Base-by-base conservation (phyloP, 371 early-diverging fungal species). In the Mortierella sp. region DNA sequence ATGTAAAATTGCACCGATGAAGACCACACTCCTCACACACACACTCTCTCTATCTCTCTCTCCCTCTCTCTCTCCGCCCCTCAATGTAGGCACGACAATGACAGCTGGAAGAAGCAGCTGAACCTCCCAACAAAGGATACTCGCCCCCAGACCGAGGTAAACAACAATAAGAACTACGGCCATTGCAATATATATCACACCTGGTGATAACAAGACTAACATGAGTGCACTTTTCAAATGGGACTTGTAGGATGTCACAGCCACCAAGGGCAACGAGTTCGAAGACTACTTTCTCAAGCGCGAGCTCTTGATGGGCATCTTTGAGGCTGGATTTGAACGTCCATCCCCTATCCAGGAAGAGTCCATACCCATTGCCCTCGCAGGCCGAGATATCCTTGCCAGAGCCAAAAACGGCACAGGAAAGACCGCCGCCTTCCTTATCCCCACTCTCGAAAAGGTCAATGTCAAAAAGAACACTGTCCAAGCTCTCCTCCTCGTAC, bases 291-390 rank as follows among this genome's bases (percentile, higher is more conserved):
- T 95, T 89, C 91, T 99, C 72, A 98, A 98, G 87, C 93, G 98
- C 63, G 98, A 99, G 84, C 90, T 99, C 68, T 89, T 99, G 75
- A 99, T 99, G 97, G 99, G 99, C 43, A 97, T 99, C 71, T 99
- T 98, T 88, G 98, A 98, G 88, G 98, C 97, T 48, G 99, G 99
- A 41, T 99, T 98, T 90, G 99, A 99, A 88, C 93, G 94, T 51
- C 99, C 99, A 27, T 97, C 98, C 51, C 99, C 99, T 71, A 99
- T 99, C 87, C 99, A 99, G 90, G 99, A 99, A 93, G 99, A 99
- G 90, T 93, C 99, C 32, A 99, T 99, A 80, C 99, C 99, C 24
- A 97, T 98, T 83, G 98, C 99, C 4, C 93, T 99, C 58, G 94
- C 98, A 27, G 99, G 99, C 7, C 91, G 97, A 78, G 99, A 99